These are phyloP conservation scores for Citrus trifoliata DNA, from an alignment of 345 rosid species.

Conservation along the genomic window DNA sequence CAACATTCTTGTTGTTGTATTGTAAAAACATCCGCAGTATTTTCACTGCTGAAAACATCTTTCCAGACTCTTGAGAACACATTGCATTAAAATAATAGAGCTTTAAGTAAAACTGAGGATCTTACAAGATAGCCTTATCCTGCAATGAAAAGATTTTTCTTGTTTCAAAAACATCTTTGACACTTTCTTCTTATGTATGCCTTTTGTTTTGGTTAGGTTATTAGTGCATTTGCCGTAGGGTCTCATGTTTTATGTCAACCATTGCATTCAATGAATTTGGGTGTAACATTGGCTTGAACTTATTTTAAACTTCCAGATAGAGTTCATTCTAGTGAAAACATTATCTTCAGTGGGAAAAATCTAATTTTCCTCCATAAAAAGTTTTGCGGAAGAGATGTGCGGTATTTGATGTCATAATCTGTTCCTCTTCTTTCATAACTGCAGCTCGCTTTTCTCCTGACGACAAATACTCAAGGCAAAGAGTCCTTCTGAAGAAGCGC, in stretches of 20 bases:
- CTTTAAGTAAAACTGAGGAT: neutral
- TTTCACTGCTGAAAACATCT: neutral
- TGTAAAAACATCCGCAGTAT: neutral
- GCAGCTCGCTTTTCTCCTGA: constrained; percentile 70
- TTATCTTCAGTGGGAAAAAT: neutral
- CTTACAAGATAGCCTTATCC: neutral
- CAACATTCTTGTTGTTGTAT: neutral
- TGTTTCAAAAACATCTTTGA: neutral
- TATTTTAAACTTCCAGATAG: neutral
- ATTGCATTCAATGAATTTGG: neutral
- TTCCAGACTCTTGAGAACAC: neutral
- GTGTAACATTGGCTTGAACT: neutral
- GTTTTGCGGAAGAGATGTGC: neutral
- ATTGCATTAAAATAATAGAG: neutral
- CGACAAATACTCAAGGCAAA: constrained; percentile 64
- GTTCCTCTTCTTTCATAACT: neutral
- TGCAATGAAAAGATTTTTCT: neutral
- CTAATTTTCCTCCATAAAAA: neutral
- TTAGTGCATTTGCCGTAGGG: neutral
- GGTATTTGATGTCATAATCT: neutral
- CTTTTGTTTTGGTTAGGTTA: neutral
- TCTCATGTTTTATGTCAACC: neutral
- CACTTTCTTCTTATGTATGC: neutral
- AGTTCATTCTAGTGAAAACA: neutral
- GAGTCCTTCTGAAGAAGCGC: constrained; percentile 57